Conservation (phyloP, 2,329 filamentous ascomycete species). For the Emericellopsis cladophorae region DNA sequence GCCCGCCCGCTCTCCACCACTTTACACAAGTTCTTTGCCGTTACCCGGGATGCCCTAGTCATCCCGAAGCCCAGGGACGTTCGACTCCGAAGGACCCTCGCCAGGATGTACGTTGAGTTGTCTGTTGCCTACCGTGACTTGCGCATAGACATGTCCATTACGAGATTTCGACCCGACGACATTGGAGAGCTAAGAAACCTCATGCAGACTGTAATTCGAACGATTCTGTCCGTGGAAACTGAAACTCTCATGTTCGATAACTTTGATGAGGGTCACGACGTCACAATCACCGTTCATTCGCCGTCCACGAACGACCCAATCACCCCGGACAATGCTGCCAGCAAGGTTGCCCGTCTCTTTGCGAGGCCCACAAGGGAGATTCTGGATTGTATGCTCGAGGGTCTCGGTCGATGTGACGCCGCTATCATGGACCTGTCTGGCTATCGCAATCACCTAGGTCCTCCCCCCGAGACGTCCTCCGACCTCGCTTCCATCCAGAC, state of each 20-base stretch:
- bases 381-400: constrained; percentile 29
- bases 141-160: constrained; percentile 41
- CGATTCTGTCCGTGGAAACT: constrained; percentile 37
- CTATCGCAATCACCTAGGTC: constrained; percentile 32
- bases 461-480: constrained; percentile 24
- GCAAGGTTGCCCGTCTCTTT: constrained; percentile 17
- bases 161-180: constrained; percentile 36
- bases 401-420: constrained; percentile 33
- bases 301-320: background rate
- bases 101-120: constrained; percentile 39
- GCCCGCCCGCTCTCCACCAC: constrained; percentile 34
- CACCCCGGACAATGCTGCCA: constrained; percentile 6
- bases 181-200: constrained; percentile 36
- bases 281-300: constrained; percentile 3
- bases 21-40: constrained; percentile 30
- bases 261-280: constrained; percentile 6
- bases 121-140: constrained; percentile 44
- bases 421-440: constrained; percentile 41
- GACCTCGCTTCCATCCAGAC: constrained; percentile 25
- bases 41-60: constrained; percentile 27
- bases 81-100: constrained; percentile 27
- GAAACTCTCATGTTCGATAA: constrained; percentile 31
- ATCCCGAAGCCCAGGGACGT: constrained; percentile 15
- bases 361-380: constrained; percentile 32
- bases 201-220: constrained; percentile 40